Base-by-base conservation (phyloP, 495 filamentous ascomycete genomes). In the Daldinia decipiens region DNA sequence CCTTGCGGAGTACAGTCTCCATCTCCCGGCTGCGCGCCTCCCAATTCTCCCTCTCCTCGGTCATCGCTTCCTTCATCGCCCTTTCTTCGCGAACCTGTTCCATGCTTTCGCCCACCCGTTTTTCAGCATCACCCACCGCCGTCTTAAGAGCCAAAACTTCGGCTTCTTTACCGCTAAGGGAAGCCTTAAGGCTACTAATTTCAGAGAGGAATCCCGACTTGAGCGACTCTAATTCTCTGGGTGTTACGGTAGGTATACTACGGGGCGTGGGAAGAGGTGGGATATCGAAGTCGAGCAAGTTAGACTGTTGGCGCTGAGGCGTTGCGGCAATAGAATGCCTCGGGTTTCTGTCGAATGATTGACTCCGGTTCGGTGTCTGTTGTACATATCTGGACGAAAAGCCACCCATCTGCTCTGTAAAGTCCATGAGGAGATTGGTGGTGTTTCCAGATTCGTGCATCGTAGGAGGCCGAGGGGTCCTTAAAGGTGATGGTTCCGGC, bases 251-350 rank as follows among this genome's bases (percentile, higher is more conserved):
- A 1, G 95, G 95, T 45, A 98, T 88, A 45, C 92, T 96, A 61
- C 95, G 91, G 17, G 95, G 95, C 1, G 95, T 98, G 3, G 94
- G 93, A 11, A 90, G 86, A 3, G 93, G 92, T 9, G 93, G 93
- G 15, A 98, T 90, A 69, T 98, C 94, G 75, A 98, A 97, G 77
- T 99, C 95, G 39, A 99, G 87, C 8, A 98, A 85, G 68, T 91
- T 91, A 34, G 82, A 79, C 54, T 78, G 71, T 55, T 61, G 76
- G 36, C 79, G 77, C 19, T 80, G 76, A 7, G 82, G 82, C 0
- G 82, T 84, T 7, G 72, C 74, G 13, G 73, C 62, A 17, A 74
- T 59, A 0, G 56, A 32, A n/a, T 45, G 53, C 26, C 51, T 50
- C 4, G 55, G 61, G 4, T 63, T 32, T 32, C 72, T 76, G 13